Conservation (phyloP, 1,284 basidiomycete species). For the Blastosporella zonata region DNA sequence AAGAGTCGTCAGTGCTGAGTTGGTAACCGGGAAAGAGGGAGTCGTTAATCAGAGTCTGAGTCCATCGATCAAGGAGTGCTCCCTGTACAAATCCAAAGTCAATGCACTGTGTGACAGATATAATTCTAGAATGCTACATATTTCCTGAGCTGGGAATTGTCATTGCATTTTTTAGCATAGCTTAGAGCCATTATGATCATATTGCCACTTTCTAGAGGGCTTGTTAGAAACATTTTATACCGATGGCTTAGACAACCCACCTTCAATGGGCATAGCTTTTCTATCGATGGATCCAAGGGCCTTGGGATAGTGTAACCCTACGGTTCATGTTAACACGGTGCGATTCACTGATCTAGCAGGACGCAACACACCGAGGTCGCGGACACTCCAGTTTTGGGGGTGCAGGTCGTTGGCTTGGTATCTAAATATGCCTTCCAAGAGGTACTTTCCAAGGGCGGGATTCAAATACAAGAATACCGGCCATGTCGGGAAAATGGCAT, state of each 20-base stretch:
- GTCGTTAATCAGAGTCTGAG: constrained; percentile 62
- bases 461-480: constrained; percentile 66
- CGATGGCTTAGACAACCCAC: constrained; percentile 29
- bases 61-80: constrained; percentile 65
- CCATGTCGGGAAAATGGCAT: constrained; percentile 71
- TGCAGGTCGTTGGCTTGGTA: constrained; percentile 66
- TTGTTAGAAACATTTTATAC: too few species aligned
- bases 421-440: constrained; percentile 58
- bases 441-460: constrained; percentile 54
- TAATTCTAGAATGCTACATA: constrained; percentile 38
- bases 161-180: constrained; percentile 58
- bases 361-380: constrained; percentile 50
- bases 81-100: constrained; percentile 3
- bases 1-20: constrained; percentile 65
- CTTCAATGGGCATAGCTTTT: constrained; percentile 57
- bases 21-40: constrained; percentile 59
- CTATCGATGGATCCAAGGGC: constrained; percentile 56
- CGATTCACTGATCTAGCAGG: not conserved
- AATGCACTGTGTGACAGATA: constrained; percentile 16
- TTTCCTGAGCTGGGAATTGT: constrained; percentile 47
- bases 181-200: constrained; percentile 76
- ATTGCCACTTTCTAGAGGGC: constrained; percentile 57
- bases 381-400: constrained; percentile 59
- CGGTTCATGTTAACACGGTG: too few species aligned
- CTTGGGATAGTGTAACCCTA: constrained; percentile 33